A percentile compares a stretch with the other conserved stretches of the same genome.
Conservation (phyloP, 306 rosid genomes). For the Gastrolobium villosum region DNA sequence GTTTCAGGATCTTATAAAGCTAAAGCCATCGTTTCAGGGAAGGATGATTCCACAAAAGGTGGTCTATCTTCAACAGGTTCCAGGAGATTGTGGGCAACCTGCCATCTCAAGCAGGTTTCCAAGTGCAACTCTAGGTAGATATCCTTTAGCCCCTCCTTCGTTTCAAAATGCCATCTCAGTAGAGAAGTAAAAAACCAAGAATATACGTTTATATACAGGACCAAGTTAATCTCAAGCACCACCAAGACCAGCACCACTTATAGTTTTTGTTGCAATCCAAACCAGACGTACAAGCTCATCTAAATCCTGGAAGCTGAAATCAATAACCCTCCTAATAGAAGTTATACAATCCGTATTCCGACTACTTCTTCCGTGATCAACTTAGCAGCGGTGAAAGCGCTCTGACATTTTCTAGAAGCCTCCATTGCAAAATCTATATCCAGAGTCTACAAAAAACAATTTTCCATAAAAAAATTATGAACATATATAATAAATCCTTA, state of each 20-base stretch:
- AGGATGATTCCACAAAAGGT: conserved; percentile 51
- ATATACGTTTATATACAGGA: conserved; percentile 66
- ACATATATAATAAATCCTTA: conserved; percentile 30
- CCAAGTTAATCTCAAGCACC: conserved; percentile 70
- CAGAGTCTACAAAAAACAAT: conserved; percentile 66
- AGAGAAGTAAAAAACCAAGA: conserved; percentile 42
- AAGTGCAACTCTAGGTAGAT: conserved; percentile 48
- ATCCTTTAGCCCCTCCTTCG: conserved; percentile 45
- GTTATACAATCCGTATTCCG: conserved; percentile 58
- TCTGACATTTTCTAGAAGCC: conserved; percentile 73
- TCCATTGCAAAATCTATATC: conserved; percentile 75
- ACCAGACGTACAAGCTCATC: conserved; percentile 73
- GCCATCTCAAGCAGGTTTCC: conserved; percentile 55
- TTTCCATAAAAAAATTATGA: conserved; percentile 29
- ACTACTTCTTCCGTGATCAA: conserved; percentile 62
- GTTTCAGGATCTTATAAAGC: too few relatives aligned
- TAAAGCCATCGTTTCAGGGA: conserved; percentile 57
- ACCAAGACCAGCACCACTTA: conserved; percentile 67
- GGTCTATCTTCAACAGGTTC: conserved; percentile 47
- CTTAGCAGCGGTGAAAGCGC: conserved; percentile 60
- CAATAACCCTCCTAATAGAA: conserved; percentile 70
- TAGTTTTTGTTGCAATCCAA: conserved; percentile 63
- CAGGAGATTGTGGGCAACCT: conserved; percentile 50
- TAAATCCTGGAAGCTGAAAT: conserved; percentile 90
- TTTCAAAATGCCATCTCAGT: conserved; percentile 56